Evolutionary conservation across 2,329 filamentous ascomycete genomes (phyloP).

Genomic region (Huntiella savannae): DNA sequence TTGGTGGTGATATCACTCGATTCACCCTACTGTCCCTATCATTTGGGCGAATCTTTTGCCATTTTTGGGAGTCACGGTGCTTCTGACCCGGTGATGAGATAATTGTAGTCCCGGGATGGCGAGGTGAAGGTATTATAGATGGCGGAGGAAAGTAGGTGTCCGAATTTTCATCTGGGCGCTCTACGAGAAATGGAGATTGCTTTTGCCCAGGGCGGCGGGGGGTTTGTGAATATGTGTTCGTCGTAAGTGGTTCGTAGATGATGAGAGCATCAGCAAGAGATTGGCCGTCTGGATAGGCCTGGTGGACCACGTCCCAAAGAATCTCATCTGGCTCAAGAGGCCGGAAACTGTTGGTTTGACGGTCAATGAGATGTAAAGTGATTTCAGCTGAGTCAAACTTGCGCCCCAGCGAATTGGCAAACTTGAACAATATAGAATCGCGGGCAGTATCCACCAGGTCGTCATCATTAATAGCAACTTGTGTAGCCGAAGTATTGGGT

Average conservation of each 20-base stretch:
- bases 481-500: constrained; percentile 65
- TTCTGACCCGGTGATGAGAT: too few species aligned
- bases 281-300: constrained; percentile 74
- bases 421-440: constrained; percentile 82
- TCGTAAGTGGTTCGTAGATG: constrained; percentile 38
- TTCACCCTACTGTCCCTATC: neutral
- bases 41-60: too few species aligned
- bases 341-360: constrained; percentile 41
- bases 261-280: constrained; percentile 72
- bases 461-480: constrained; percentile 69
- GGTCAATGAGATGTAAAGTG: constrained; percentile 54
- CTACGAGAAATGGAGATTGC: constrained; percentile 40
- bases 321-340: constrained; percentile 70
- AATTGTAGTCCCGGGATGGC: constrained; percentile 15
- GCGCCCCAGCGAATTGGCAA: constrained; percentile 75
- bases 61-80: too few species aligned
- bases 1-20: constrained; percentile 17
- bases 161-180: constrained; percentile 16
- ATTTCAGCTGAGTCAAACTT: constrained; percentile 85
- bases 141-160: constrained; percentile 10
- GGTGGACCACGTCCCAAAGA: constrained; percentile 58
- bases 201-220: constrained; percentile 55
- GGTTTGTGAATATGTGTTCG: neutral
- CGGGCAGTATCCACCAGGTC: constrained; percentile 89
- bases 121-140: constrained; percentile 12